Evolutionary conservation across 2,329 filamentous ascomycete genomes (phyloP), one percentile per base, ranked within the genome.

Genomic region (Ophiostoma montium): DNA sequence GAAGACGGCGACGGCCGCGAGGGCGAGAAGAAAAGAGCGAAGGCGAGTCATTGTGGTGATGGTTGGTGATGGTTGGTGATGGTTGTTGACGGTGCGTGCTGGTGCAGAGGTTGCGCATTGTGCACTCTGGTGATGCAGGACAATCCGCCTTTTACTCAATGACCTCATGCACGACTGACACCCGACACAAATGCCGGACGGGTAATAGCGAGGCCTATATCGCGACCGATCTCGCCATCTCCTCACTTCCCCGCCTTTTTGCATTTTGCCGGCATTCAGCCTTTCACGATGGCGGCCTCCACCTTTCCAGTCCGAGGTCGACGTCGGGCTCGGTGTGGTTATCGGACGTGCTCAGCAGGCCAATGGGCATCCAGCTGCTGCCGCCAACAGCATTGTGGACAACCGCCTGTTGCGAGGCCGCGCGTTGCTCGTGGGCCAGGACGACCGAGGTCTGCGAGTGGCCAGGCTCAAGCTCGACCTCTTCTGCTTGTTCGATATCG

Each of bases 311-410:
- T 15, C 63, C 63, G 9, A 69, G 52, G 15, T 69, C 67, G 4
- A 50, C 42, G 2, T 70, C 67, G 0, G 57, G 10, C 2, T 38
- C 52, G 2, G 60, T 65, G 46, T 70, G 67, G 33, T 67, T 60
- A 51, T 66, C 64, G 0, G 62, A 62, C 2, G 67, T 69, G 19
- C 65, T 67, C 19, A 65, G 56, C 10, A 70, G 55, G 1, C 55
- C 52, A 16, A 69, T 61, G 1, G 48, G 35, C 7, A 36, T 46
- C 57, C 55, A 62, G 18, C 43, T 31, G 3, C 48, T 46, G 11
- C 35, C 52, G 3, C 50, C 51, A 31, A 49, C 49, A 8, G 56
- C 58, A 41, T 63, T 65, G 2, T 53, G 51, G 1, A 58, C 50
- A 10, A 60, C 56, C 0, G 61, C 56, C 2, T 56, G 49, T 44